These are phyloP conservation scores for Suhomyces pyralidae DNA, from an alignment of 805 yeast species.

Conservation along the genomic window DNA sequence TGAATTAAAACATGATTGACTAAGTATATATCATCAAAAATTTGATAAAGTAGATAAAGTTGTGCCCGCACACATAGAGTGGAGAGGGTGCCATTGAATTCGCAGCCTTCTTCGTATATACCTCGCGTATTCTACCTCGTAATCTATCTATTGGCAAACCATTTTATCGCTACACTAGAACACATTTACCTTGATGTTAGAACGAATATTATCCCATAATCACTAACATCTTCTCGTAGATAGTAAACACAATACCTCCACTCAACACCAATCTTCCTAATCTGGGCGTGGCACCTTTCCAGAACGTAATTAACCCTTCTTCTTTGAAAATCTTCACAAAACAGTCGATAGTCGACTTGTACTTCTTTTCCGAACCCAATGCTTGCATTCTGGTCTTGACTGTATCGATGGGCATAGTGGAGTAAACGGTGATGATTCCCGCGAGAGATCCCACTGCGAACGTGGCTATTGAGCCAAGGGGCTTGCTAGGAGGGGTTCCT, in stretches of 20 bases:
- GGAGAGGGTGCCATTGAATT: too few species aligned
- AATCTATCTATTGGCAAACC: too few species aligned
- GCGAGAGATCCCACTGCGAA: slow-evolving; percentile 89
- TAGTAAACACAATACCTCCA: slow-evolving; percentile 97
- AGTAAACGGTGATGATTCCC: slow-evolving; percentile 83
- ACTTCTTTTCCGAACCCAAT: slow-evolving; percentile 67
- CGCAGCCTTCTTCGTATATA: too few species aligned
- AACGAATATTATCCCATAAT: slow-evolving; percentile 25
- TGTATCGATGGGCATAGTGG: slow-evolving; percentile 94
- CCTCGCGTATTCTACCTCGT: too few species aligned
- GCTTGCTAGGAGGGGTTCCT: slow-evolving; percentile 63
- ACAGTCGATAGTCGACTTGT: slow-evolving; percentile 77
- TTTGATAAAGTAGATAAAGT: too few species aligned
- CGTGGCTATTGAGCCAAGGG: slow-evolving; percentile 74
- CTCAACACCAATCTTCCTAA: slow-evolving; percentile 86
- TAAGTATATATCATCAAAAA: too few species aligned
- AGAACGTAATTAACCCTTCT: slow-evolving; percentile 87
- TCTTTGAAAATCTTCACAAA: slow-evolving; percentile 74
- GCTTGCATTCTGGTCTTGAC: slow-evolving; percentile 98
- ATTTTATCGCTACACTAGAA: too few species aligned
- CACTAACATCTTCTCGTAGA: slow-evolving; percentile 84
- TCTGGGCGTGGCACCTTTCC: slow-evolving; percentile 99
- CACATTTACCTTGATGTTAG: too few species aligned
- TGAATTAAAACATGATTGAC: too few species aligned
- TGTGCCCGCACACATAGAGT: too few species aligned